Evolutionary conservation across 1,139 yeast genomes (phyloP).

Genomic region (Hansenula lynferdii): DNA sequence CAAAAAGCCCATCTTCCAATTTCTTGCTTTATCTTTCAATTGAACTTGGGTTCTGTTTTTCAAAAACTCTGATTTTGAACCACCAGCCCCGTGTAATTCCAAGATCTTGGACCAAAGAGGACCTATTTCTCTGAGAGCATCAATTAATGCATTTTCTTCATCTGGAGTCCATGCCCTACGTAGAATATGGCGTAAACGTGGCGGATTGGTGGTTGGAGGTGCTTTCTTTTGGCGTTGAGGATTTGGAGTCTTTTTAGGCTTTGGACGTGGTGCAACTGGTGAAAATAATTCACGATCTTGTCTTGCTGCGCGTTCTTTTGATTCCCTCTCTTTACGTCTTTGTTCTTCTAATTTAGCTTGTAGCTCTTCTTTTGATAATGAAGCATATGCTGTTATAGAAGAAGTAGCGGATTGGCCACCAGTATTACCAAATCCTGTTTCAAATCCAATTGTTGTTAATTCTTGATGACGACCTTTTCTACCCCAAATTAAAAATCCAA

Average conservation of each 20-base stretch:
- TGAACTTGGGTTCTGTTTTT: conserved; percentile 89
- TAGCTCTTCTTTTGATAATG: conserved; percentile 17
- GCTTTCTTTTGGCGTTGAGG: background rate
- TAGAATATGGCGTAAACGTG: conserved; percentile 21
- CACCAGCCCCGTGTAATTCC: conserved; percentile 90
- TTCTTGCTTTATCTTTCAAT: conserved; percentile 91
- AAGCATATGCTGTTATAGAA: conserved; percentile 2
- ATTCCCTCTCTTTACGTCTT: conserved; percentile 13
- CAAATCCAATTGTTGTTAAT: conserved; percentile 2
- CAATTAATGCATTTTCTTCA: conserved; percentile 81
- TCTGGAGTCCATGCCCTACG: conserved; percentile 75
- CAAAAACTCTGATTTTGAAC: conserved; percentile 73
- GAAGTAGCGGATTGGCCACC: background rate
- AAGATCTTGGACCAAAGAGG: conserved; percentile 92
- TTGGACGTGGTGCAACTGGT: conserved; percentile 1
- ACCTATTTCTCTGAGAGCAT: conserved; percentile 76
- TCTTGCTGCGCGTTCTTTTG: conserved; percentile 3
- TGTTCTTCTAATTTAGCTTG: conserved; percentile 10
- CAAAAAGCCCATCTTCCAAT: conserved; percentile 84
- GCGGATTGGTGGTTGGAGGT: conserved; percentile 9
- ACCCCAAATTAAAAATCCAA: conserved; percentile 71
- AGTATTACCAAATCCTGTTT: background rate
- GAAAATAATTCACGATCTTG: background rate
- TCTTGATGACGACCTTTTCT: conserved; percentile 34
- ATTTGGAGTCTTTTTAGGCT: background rate